Evolutionary conservation across 2,329 filamentous ascomycete species (phyloP).

Genomic region (Arthrobotrys sphaeroides): DNA sequence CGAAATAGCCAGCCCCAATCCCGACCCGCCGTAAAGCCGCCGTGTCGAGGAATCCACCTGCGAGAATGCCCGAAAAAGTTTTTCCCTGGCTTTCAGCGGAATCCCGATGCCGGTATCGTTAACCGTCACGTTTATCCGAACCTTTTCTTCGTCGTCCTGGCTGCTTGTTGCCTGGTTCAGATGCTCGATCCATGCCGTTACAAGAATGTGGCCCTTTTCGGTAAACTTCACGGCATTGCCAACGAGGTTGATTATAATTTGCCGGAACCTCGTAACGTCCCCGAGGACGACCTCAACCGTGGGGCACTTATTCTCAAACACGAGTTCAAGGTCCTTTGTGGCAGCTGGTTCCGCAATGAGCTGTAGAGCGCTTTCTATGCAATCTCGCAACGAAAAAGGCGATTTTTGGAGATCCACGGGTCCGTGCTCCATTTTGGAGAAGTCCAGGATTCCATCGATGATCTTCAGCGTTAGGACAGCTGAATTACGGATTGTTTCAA

Average conservation of each 20-base stretch:
- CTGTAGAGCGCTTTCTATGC: slow-evolving; percentile 64
- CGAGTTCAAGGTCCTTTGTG: slow-evolving; percentile 62
- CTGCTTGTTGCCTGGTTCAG: slow-evolving; percentile 58
- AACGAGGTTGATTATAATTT: slow-evolving; percentile 71
- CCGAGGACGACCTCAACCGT: slow-evolving; percentile 64
- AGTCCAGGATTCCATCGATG: slow-evolving; percentile 75
- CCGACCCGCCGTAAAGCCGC: slow-evolving; percentile 68
- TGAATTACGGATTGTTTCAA: slow-evolving; percentile 70
- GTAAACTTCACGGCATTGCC: slow-evolving; percentile 73
- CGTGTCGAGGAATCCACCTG: slow-evolving; percentile 68
- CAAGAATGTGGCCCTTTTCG: slow-evolving; percentile 66
- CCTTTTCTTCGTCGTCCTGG: slow-evolving; percentile 62
- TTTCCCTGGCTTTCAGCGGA: slow-evolving; percentile 62
- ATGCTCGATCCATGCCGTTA: slow-evolving; percentile 61
- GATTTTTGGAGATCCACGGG: slow-evolving; percentile 69
- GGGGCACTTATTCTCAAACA: slow-evolving; percentile 65
- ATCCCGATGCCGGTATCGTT: slow-evolving; percentile 69
- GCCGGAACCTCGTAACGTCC: slow-evolving; percentile 70
- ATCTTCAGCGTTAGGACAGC: slow-evolving; percentile 69
- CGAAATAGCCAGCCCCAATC: slow-evolving; percentile 69
- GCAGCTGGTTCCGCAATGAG: slow-evolving; percentile 62
- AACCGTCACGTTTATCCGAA: slow-evolving; percentile 66
- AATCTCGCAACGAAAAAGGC: slow-evolving; percentile 66
- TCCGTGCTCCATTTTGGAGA: slow-evolving; percentile 71
- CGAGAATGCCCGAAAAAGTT: slow-evolving; percentile 68